phyloP scores from a whole-genome alignment of 257 asterid genomes.

The Solanum gandarillasii region DNA sequence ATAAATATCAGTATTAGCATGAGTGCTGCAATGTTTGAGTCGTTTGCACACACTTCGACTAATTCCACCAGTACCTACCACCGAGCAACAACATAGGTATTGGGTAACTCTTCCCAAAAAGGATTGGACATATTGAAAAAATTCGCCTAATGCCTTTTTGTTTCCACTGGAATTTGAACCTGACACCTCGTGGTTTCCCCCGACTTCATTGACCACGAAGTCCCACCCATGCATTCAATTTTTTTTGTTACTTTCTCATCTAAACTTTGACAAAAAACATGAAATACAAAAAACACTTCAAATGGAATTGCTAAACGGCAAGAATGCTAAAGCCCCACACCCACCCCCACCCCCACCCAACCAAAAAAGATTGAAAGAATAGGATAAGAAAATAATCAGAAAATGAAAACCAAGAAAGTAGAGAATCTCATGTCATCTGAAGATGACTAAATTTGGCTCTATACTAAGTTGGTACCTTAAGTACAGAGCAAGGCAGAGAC shows the following conservation, averaged over 20 bases:
- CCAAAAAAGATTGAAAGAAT: neutral
- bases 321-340: neutral
- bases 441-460: neutral
- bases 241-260: neutral
- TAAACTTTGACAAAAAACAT: too few species aligned
- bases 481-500: slow-evolving; percentile 16
- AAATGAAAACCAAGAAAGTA: neutral
- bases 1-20: neutral
- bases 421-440: neutral
- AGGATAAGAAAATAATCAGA: neutral
- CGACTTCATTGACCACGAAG: neutral
- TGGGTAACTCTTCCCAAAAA: neutral
- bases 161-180: neutral
- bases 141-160: neutral
- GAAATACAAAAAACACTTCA: neutral
- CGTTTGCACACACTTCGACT: neutral
- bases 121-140: neutral
- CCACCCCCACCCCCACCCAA: neutral
- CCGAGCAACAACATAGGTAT: neutral
- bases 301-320: neutral
- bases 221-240: neutral
- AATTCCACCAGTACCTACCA: neutral
- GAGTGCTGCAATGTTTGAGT: neutral
- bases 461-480: slow-evolving; percentile 12
- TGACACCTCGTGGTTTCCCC: neutral